Evolutionary conservation across 1,284 basidiomycete species (phyloP).

Genomic region (Ustilago loliicola): DNA sequence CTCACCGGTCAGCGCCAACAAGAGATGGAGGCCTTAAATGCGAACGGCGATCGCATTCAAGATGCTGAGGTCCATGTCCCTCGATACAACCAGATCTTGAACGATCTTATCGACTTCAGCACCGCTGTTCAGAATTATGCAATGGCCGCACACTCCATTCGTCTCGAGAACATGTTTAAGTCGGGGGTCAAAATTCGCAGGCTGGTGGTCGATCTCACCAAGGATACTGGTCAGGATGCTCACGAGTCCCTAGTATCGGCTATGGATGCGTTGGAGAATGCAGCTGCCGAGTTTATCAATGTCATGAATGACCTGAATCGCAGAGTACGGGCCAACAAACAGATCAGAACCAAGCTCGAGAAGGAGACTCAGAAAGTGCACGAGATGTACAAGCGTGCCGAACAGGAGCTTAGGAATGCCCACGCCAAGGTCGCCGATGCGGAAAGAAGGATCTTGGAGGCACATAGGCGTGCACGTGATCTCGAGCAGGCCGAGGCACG

Average conservation of each 20-base stretch:
- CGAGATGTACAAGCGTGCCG: not conserved
- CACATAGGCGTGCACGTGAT: not conserved
- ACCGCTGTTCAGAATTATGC: slow-evolving; percentile 31
- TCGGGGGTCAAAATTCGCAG: slow-evolving; percentile 31
- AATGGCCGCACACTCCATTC: slow-evolving; percentile 29
- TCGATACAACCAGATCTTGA: slow-evolving; percentile 20
- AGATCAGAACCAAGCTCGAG: slow-evolving; percentile 1
- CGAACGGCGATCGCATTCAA: not conserved
- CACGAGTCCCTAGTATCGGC: slow-evolving; percentile 11
- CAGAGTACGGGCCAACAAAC: slow-evolving; percentile 1
- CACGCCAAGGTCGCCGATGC: not conserved
- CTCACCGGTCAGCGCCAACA: slow-evolving; percentile 22
- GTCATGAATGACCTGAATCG: slow-evolving; percentile 16
- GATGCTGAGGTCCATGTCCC: not conserved
- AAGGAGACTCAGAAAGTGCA: not conserved
- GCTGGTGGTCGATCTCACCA: slow-evolving; percentile 28
- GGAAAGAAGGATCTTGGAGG: not conserved
- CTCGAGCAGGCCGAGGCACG: not conserved
- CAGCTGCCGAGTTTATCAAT: slow-evolving; percentile 7
- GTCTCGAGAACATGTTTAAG: slow-evolving; percentile 17
- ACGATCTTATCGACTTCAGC: slow-evolving; percentile 45
- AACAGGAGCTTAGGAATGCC: not conserved
- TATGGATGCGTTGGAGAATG: slow-evolving; percentile 20
- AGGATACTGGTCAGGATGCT: not conserved
- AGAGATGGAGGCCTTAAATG: not conserved